A percentile compares a stretch with the other conserved stretches of the same genome.
Conservation (phyloP, 192 early-diverging fungal species). For the Backusella macrospora region DNA sequence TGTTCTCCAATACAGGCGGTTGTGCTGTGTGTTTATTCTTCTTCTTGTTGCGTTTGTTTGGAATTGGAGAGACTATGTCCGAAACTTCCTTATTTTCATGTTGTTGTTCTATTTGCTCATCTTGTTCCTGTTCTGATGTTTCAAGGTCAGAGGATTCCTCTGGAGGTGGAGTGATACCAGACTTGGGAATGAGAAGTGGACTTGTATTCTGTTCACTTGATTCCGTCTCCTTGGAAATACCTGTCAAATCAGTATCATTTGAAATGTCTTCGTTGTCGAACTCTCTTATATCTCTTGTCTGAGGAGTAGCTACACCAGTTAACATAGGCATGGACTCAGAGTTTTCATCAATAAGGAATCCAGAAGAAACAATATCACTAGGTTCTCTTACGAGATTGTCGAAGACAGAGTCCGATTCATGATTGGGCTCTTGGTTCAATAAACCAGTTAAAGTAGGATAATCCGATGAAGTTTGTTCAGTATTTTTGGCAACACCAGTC, state of each 20-base stretch:
- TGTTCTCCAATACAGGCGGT: constrained; percentile 5
- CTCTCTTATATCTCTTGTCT: background rate
- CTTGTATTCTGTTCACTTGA: background rate
- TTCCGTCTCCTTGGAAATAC: constrained; percentile 9
- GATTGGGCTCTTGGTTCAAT: background rate
- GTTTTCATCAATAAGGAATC: background rate
- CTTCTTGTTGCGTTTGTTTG: constrained; percentile 1
- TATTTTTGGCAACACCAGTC: background rate
- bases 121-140: background rate
- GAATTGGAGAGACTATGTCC: background rate
- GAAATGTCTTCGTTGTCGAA: background rate
- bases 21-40: constrained; percentile 4
- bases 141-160: constrained; percentile 9
- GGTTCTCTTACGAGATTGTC: background rate
- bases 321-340: background rate
- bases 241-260: constrained; percentile 1
- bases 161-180: background rate
- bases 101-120: background rate
- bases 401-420: background rate
- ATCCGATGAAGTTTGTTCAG: background rate
- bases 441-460: background rate
- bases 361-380: background rate
- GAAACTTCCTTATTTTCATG: background rate
- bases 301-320: background rate
- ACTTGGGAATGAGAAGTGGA: constrained; percentile 1